Evolutionary conservation across 331 rosid genomes (phyloP).

Genomic region (Malus hybrid): DNA sequence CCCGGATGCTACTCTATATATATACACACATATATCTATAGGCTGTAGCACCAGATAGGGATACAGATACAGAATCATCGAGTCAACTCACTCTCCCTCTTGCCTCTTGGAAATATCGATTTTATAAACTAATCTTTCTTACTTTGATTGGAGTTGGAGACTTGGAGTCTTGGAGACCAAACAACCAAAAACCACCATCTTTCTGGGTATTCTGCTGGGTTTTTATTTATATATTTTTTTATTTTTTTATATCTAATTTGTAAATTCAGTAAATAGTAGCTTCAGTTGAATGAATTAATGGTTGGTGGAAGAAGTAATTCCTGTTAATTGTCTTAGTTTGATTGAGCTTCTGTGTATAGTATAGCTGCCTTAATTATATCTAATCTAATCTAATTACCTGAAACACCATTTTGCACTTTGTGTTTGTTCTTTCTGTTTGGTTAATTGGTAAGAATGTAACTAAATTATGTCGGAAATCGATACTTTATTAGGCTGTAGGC

Average conservation of each 20-base stretch:
- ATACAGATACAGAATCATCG: neutral
- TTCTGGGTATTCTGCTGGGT: neutral
- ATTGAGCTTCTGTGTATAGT: no score
- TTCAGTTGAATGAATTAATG: neutral
- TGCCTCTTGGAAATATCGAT: neutral
- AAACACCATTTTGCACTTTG: neutral
- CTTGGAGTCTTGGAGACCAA: neutral
- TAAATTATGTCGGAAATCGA: neutral
- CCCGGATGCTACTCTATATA: neutral
- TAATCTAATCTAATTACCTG: neutral
- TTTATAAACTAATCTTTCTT: neutral
- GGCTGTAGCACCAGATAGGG: neutral
- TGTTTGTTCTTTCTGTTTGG: neutral
- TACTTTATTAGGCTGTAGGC: slow-evolving; percentile 13
- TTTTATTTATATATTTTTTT: neutral
- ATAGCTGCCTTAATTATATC: no score
- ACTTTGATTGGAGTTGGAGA: neutral
- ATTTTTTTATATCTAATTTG: neutral
- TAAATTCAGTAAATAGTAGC: neutral
- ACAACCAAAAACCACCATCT: neutral
- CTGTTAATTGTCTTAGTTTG: no score
- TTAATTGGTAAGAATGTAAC: slow-evolving; percentile 15
- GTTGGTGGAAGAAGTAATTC: no score
- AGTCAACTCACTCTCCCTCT: neutral
- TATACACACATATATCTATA: no score